Percentiles rank a stretch among this genome's conserved stretches.
phyloP scores from a whole-genome alignment of 176 grass and related monocot species.

The Triticum urartu region DNA sequence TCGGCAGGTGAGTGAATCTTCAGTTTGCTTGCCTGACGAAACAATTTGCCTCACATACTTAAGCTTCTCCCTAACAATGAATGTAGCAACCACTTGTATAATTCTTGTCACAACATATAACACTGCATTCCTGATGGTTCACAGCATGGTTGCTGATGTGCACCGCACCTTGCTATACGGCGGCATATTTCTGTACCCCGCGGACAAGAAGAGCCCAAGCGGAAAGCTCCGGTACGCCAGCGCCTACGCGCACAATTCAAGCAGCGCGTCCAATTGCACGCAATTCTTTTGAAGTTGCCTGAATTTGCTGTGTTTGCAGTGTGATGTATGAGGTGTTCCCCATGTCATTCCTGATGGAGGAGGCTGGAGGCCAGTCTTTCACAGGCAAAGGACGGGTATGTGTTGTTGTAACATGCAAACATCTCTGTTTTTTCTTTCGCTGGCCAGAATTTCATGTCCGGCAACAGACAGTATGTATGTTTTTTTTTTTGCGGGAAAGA shows the following conservation, averaged over 20 bases:
- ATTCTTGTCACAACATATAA: not conserved
- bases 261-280: not conserved
- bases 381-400: conserved; percentile 86
- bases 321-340: conserved; percentile 98
- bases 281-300: not conserved
- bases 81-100: not conserved
- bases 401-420: not conserved
- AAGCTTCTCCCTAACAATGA: not conserved
- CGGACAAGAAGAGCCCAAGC: conserved; percentile 84
- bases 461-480: not conserved
- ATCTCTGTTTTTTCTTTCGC: not conserved
- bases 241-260: not conserved
- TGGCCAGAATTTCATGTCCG: not conserved
- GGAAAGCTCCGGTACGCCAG: conserved; percentile 79
- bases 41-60: not conserved
- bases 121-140: conserved; percentile 1
- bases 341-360: conserved; percentile 97
- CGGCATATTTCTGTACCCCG: conserved; percentile 95
- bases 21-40: not conserved
- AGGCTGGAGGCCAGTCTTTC: conserved; percentile 94
- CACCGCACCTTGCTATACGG: conserved; percentile 96
- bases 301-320: conserved; percentile 41
- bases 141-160: conserved; percentile 98
- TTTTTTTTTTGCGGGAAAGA: too few species aligned
- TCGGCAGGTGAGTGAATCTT: conserved; percentile 62